phyloP scores from a whole-genome alignment of 176 grass and related monocot genomes.

The Metroxylon sagu region DNA sequence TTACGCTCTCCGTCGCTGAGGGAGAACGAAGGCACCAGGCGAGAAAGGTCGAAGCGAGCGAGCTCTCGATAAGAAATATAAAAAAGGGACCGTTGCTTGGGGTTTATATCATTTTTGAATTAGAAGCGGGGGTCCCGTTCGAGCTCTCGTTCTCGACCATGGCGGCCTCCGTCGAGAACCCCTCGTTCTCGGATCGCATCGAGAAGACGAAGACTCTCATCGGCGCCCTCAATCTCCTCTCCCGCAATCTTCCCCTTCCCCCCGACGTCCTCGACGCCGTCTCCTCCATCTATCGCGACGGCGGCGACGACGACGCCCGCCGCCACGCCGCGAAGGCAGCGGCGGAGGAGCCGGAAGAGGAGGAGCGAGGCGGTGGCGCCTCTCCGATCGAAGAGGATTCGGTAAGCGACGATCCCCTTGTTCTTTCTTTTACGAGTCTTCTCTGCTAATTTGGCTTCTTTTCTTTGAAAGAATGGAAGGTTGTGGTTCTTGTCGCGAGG shows the following conservation, averaged over 20 bases:
- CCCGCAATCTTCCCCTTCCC: conserved; percentile 86
- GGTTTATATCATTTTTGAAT: background rate
- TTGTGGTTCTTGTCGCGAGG: no score
- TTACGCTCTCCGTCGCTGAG: no score
- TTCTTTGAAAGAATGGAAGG: no score
- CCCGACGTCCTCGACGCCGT: conserved; percentile 64
- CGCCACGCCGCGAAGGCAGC: conserved; percentile 3
- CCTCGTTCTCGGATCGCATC: conserved; percentile 9
- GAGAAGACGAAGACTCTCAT: conserved; percentile 81
- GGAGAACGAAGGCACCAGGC: no score
- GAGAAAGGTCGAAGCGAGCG: no score
- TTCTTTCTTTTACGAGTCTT: no score
- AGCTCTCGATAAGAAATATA: no score
- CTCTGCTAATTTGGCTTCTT: no score
- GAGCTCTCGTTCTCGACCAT: background rate
- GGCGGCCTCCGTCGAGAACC: conserved; percentile 11
- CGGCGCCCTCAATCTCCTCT: conserved; percentile 85
- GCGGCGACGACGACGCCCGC: conserved; percentile 23
- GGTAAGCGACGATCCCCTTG: background rate
- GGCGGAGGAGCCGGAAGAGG: conserved; percentile 4
- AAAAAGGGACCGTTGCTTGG: no score
- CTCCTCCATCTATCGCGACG: conserved; percentile 63
- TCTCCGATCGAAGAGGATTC: conserved; percentile 3
- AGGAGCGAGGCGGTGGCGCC: background rate
- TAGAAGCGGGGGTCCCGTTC: background rate